Base-by-base conservation (phyloP, 2,329 filamentous ascomycete genomes). In the Apiospora aurea region DNA sequence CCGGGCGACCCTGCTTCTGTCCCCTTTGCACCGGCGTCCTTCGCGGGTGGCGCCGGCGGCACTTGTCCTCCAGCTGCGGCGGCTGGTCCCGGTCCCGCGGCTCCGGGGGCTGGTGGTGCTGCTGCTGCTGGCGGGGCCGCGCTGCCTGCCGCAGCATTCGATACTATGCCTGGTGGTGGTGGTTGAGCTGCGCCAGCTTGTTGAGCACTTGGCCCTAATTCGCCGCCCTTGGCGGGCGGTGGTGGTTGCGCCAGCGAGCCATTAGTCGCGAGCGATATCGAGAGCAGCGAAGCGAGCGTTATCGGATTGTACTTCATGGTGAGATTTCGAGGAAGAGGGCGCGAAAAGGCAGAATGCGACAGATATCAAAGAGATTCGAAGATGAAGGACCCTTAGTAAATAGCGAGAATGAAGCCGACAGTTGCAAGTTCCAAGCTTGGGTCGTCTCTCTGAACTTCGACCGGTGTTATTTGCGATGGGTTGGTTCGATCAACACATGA, bases 231-330 rank as follows among this genome's bases (percentile, higher is more conserved):
- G 7, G 18, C 57, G 10, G 57, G 29, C 10, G 57, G 29, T 2
- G 29, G 57, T 41, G 57, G 53, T 38, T 38, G 29, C 10, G 57
- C 29, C 34, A 29, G 34, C 21, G 57, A 21, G 4, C 57, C 57
- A 14, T 2, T 64, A 34, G 57, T 64, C 10, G 34, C 57, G 2
- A 64, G 57, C 6, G 34, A 41, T 64, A 64, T 41, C 21, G 57
- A 64, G 29, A 64, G 18, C 29, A 64, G 57, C 57, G 57, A 64
- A n/a, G 57, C 57, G 13, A 64, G 10, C 3, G 57, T 64, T n/a
- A 64, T 64, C 29, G 34, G 41, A 21, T 18, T 41, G 6, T 64
- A 64, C 10, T 41, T 38, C 57, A 64, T 64, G 53, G 7, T 38
- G 53, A 34, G n/a, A 10, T 34, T 24, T n/a, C n/a, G 29, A 41